These are phyloP conservation scores for Chenopodium formosanum DNA, from an alignment of 148 eudicot species.

Conservation along the genomic window DNA sequence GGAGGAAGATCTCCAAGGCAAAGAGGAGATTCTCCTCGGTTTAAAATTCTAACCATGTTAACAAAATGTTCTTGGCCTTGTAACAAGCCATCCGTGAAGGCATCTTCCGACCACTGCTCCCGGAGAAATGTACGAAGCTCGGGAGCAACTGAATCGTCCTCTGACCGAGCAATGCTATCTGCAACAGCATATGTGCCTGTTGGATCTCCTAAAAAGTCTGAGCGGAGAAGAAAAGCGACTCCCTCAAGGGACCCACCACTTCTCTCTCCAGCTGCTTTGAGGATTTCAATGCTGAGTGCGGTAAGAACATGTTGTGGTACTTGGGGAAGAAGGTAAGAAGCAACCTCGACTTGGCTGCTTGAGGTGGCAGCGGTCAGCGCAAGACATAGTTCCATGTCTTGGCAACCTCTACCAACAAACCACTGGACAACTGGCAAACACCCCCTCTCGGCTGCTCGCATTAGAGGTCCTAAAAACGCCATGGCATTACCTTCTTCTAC, in stretches of 20 bases:
- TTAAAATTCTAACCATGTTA: slow-evolving; percentile 61
- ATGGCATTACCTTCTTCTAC: slow-evolving; percentile 96
- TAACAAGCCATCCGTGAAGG: slow-evolving; percentile 58
- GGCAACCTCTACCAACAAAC: slow-evolving; percentile 90
- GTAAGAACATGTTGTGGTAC: slow-evolving; percentile 94
- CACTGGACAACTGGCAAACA: slow-evolving; percentile 83
- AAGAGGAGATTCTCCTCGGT: slow-evolving; percentile 72
- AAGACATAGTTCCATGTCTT: slow-evolving; percentile 97
- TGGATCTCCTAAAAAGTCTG: slow-evolving; percentile 82
- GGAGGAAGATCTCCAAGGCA: slow-evolving; percentile 67
- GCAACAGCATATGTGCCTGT: slow-evolving; percentile 82
- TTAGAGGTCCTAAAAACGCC: slow-evolving; percentile 93
- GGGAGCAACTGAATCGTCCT: slow-evolving; percentile 73
- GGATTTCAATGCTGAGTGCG: slow-evolving; percentile 91
- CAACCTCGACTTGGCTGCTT: slow-evolving; percentile 76
- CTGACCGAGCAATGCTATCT: slow-evolving; percentile 70
- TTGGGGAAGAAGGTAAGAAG: slow-evolving; percentile 86
- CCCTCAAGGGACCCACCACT: slow-evolving; percentile 88
- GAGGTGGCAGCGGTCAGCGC: slow-evolving; percentile 99
- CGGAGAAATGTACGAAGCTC: slow-evolving; percentile 60
- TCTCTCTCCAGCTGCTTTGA: slow-evolving; percentile 95
- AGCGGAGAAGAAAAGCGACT: slow-evolving; percentile 82
- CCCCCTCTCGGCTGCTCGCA: slow-evolving; percentile 96
- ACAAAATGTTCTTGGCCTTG: slow-evolving; percentile 64
- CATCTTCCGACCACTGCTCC: slow-evolving; percentile 80